Conservation (phyloP, 2,329 filamentous ascomycete species). For the Graphilbum sp. region DNA sequence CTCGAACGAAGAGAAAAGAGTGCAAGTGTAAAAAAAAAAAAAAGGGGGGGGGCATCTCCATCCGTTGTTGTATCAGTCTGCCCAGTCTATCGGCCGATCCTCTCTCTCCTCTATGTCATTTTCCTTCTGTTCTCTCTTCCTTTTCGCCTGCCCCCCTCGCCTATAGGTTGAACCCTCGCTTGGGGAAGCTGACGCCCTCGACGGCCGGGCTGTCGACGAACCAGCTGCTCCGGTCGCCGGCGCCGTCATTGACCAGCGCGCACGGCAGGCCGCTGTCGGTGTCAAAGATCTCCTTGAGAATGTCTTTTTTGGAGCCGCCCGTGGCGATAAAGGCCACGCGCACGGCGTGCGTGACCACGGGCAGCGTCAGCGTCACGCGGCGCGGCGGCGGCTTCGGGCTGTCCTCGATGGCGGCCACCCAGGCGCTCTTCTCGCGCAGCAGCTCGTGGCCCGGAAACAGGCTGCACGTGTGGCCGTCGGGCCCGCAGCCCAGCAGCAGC, state of each 20-base stretch:
- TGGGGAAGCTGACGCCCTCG: conserved; percentile 69
- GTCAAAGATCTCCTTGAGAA: conserved; percentile 87
- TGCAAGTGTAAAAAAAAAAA: no score
- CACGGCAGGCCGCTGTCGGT: conserved; percentile 68
- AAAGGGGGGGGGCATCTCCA: no score
- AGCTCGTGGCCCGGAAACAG: conserved; percentile 84
- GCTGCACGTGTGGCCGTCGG: conserved; percentile 94
- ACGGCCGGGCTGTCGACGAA: conserved; percentile 80
- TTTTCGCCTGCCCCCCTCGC: no score
- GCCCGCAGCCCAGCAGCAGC: conserved; percentile 80
- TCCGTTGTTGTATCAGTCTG: no score
- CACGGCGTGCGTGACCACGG: conserved; percentile 74
- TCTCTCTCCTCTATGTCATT: no score
- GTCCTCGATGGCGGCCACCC: conserved; percentile 84
- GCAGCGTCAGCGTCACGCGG: conserved; percentile 82
- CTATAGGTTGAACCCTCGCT: conserved; percentile 44
- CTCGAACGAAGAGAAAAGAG: no score
- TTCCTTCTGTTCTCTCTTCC: no score
- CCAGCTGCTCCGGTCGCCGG: conserved; percentile 82
- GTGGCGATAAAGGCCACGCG: conserved; percentile 87
- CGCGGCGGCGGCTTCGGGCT: conserved; percentile 86
- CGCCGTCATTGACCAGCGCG: conserved; percentile 69
- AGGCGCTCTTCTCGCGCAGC: conserved; percentile 71
- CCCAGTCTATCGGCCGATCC: no score
- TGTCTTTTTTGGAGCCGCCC: conserved; percentile 74